Percentiles rank a stretch among this genome's conserved stretches.
These are phyloP conservation scores for Colletotrichum agaves DNA, from an alignment of 2,329 filamentous ascomycete genomes.

Conservation along the genomic window DNA sequence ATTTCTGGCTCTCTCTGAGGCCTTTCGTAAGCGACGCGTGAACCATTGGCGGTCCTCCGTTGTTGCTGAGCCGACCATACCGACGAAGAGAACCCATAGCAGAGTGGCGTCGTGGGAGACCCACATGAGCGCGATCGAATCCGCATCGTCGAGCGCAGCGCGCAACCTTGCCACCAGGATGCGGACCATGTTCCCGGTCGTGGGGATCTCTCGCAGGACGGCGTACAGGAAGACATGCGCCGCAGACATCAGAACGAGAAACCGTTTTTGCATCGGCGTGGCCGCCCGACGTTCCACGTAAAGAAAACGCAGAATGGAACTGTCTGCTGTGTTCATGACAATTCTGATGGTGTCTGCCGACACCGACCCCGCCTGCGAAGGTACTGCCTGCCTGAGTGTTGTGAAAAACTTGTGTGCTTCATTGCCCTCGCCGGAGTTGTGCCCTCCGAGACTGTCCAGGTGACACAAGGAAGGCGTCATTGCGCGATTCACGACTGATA, in stretches of 20 bases:
- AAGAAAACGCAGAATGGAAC: conserved; percentile 35
- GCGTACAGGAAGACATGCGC: conserved; percentile 38
- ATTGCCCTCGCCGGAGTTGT: conserved; percentile 13
- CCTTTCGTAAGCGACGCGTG: not conserved
- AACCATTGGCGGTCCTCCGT: conserved; percentile 21
- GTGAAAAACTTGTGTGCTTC: conserved; percentile 31
- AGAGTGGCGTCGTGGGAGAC: conserved; percentile 23
- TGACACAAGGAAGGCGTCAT: conserved; percentile 25
- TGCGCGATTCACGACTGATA: conserved; percentile 21
- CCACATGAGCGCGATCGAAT: conserved; percentile 24
- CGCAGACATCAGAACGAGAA: conserved; percentile 30
- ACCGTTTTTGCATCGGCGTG: conserved; percentile 18
- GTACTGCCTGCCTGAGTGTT: conserved; percentile 32
- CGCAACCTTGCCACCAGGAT: conserved; percentile 33
- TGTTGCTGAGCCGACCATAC: conserved; percentile 31
- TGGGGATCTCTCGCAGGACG: conserved; percentile 34
- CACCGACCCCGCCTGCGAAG: conserved; percentile 20
- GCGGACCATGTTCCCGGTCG: conserved; percentile 33
- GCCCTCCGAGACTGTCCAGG: conserved; percentile 27
- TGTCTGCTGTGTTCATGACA: conserved; percentile 38
- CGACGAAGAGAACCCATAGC: conserved; percentile 37
- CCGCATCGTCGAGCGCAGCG: conserved; percentile 26
- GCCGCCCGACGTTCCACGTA: conserved; percentile 25
- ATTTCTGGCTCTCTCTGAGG: conserved; percentile 22
- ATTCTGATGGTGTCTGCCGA: conserved; percentile 37